These are phyloP conservation scores for Tolypocladium paradoxum DNA, from an alignment of 2,329 filamentous ascomycete genomes.

Conservation along the genomic window DNA sequence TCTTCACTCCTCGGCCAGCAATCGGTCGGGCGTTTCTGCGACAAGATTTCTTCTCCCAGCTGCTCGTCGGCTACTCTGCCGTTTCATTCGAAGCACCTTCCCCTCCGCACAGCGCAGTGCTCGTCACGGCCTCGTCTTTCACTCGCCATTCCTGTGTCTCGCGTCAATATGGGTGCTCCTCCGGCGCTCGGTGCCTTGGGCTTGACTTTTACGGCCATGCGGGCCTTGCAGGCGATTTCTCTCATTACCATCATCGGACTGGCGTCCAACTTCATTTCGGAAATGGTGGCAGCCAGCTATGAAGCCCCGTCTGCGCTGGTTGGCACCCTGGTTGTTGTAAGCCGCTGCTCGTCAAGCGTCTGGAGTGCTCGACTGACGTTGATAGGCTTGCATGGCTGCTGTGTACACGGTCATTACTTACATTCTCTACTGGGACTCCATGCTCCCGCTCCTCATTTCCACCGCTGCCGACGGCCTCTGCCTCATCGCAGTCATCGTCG, in stretches of 20 bases:
- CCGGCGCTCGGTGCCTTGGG: constrained; percentile 61
- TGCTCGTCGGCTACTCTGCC: constrained; percentile 21
- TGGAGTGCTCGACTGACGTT: not conserved
- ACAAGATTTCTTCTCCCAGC: constrained; percentile 22
- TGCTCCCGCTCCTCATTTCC: constrained; percentile 63
- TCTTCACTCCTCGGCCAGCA: constrained; percentile 1
- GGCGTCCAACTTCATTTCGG: constrained; percentile 68
- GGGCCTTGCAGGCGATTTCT: constrained; percentile 58
- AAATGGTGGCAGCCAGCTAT: constrained; percentile 57
- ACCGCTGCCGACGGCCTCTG: constrained; percentile 56
- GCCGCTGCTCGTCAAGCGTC: constrained; percentile 21
- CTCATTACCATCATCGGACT: constrained; percentile 73
- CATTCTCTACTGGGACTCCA: constrained; percentile 69
- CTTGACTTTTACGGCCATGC: constrained; percentile 65
- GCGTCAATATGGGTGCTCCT: constrained; percentile 30
- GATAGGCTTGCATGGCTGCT: constrained; percentile 62
- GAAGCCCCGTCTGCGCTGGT: constrained; percentile 63
- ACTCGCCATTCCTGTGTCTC: constrained; percentile 24
- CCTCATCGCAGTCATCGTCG: constrained; percentile 66
- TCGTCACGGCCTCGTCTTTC: constrained; percentile 30
- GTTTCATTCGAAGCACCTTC: constrained; percentile 29
- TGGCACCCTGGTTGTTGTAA: constrained; percentile 68
- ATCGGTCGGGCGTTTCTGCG: constrained; percentile 1
- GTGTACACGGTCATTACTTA: constrained; percentile 72
- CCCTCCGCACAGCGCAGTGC: constrained; percentile 28